phyloP scores from a whole-genome alignment of 2,329 filamentous ascomycete species.

The Ceratocystis huliohia region DNA sequence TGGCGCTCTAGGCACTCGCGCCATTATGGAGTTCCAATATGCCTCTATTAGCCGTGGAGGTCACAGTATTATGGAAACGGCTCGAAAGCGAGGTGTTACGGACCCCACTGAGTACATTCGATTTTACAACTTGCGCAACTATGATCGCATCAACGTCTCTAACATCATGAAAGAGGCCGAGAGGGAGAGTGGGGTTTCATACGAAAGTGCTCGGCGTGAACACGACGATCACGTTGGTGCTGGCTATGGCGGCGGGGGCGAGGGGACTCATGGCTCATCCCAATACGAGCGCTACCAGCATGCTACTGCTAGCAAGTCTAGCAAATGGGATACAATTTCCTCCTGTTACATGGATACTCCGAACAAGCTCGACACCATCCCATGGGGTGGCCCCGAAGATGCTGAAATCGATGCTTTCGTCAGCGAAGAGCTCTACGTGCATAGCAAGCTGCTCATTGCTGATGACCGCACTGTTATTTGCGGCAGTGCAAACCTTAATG shows the following conservation, averaged over 20 bases:
- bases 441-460: slow-evolving; percentile 62
- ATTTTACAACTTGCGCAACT: slow-evolving; percentile 77
- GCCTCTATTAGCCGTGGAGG: slow-evolving; percentile 65
- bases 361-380: slow-evolving; percentile 48
- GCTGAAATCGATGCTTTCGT: slow-evolving; percentile 49
- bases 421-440: slow-evolving; percentile 49
- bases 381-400: slow-evolving; percentile 43
- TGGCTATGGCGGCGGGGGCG: slow-evolving; percentile 31
- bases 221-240: slow-evolving; percentile 46
- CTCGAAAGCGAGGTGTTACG: slow-evolving; percentile 53
- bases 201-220: slow-evolving; percentile 52
- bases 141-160: slow-evolving; percentile 67
- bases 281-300: slow-evolving; percentile 61
- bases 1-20: slow-evolving; percentile 60
- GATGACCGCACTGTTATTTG: slow-evolving; percentile 75
- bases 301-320: slow-evolving; percentile 33
- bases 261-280: slow-evolving; percentile 29
- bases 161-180: slow-evolving; percentile 49
- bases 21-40: slow-evolving; percentile 85
- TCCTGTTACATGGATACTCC: slow-evolving; percentile 75
- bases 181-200: slow-evolving; percentile 49
- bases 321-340: slow-evolving; percentile 57
- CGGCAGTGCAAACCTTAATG: slow-evolving; percentile 51
- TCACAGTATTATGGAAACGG: slow-evolving; percentile 61
- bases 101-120: slow-evolving; percentile 61